Percentiles rank a stretch among this genome's conserved stretches.
phyloP scores from a whole-genome alignment of 768 basidiomycete species.

The Hemileccinum rubropunctum region DNA sequence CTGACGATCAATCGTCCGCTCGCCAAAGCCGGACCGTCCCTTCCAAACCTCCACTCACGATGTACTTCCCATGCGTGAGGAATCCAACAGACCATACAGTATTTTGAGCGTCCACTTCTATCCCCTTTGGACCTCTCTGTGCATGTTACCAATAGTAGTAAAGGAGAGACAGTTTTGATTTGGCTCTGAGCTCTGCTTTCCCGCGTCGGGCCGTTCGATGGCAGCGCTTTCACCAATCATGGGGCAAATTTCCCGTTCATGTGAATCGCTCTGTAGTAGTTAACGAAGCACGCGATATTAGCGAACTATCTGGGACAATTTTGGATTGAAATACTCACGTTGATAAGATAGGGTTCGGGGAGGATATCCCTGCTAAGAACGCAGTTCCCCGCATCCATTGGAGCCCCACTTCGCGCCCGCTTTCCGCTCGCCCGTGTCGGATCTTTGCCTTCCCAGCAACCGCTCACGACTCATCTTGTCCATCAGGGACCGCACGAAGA shows the following conservation, averaged over 20 bases:
- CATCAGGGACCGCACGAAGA: slow-evolving; percentile 1
- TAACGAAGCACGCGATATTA: no score
- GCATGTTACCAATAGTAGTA: background rate
- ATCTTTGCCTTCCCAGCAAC: slow-evolving; percentile 1
- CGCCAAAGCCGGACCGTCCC: slow-evolving; percentile 1
- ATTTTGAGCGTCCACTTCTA: background rate
- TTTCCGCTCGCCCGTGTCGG: slow-evolving; percentile 3
- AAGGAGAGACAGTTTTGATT: no score
- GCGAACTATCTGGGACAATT: no score
- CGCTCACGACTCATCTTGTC: slow-evolving; percentile 4
- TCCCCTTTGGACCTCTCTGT: background rate
- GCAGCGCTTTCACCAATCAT: no score
- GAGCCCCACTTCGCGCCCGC: slow-evolving; percentile 3
- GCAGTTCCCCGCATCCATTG: background rate
- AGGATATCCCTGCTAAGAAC: background rate
- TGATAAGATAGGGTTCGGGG: background rate
- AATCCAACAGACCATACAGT: slow-evolving; percentile 1
- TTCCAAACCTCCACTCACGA: slow-evolving; percentile 4
- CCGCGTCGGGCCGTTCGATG: no score
- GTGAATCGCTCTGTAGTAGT: no score
- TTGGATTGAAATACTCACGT: no score
- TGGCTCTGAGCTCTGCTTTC: no score
- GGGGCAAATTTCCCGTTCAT: no score
- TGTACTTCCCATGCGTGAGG: slow-evolving; percentile 1
- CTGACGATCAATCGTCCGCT: slow-evolving; percentile 2